Base-by-base conservation (phyloP, 768 basidiomycete species). In the Strobilomyces dryophilus region DNA sequence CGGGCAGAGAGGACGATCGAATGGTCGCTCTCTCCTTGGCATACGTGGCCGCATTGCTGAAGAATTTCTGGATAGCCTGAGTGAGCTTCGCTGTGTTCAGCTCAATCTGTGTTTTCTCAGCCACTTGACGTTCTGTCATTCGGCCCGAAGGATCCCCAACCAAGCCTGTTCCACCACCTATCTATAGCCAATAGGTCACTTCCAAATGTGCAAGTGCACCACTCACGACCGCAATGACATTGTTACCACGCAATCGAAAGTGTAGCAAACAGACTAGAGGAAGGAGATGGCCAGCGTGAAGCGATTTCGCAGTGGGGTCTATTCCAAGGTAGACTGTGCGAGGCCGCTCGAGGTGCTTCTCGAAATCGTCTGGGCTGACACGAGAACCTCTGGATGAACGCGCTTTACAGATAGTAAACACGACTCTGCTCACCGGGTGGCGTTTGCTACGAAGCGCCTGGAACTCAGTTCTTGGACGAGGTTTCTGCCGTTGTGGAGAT, bases 81-180 rank as follows among this genome's bases (percentile, higher is more conserved):
- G 81, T 79, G 50, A 99, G 81, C 17, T 75, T 73, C 12, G 61
- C 51, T 40, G 87, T 84, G 61, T 98, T 98, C 47, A 72, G 57
- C 36, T 81, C 75, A 4, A 94, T 80, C 47, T 81, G 76, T 10
- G 78, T 69, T 12, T 71, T 68, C 34, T 84, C 76, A 5, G 92
- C 80, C 4, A 83, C 76, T 49, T 84, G 79, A 20, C 97, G 84
- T 70, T 97, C 95, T 0, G 82, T 82, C 5, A 79, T 77, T 34
- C 95, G 80, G 2, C 97, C 95, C 5, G 95, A 95, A 8, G 97
- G 97, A 66, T 99, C 97, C 7, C 97, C 97, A 42, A 99, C 86
- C n/a, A 88, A 83, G 9, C 93, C 97, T 0, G 95, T 98, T 9
- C 93, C 95, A 1, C 93, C 94, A 31, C 97, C 95, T 66, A 98